Conservation (phyloP, 78 protist genomes). For the Dictyostelium capitatum region DNA sequence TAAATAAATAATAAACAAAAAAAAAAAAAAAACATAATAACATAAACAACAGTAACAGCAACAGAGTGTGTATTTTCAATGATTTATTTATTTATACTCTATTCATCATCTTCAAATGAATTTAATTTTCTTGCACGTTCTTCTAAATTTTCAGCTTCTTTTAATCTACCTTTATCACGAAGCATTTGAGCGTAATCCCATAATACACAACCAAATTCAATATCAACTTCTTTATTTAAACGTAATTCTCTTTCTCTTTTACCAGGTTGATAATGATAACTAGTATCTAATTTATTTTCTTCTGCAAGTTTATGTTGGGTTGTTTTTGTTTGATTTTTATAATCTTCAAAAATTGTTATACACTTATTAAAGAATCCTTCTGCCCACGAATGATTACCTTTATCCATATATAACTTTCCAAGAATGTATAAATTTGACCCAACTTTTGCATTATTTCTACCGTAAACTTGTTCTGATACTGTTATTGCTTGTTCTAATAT, state of each 20-base stretch:
- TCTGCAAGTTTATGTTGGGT: neutral
- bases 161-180: slow-evolving; percentile 41
- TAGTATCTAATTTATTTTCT: neutral
- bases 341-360: slow-evolving; percentile 66
- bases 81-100: neutral
- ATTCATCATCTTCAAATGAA: slow-evolving; percentile 49
- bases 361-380: slow-evolving; percentile 78
- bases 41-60: neutral
- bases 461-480: slow-evolving; percentile 7
- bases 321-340: slow-evolving; percentile 11
- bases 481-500: neutral
- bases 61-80: too few species aligned
- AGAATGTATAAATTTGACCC: slow-evolving; percentile 38
- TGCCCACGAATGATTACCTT: slow-evolving; percentile 25
- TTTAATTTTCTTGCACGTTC: slow-evolving; percentile 62
- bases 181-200: slow-evolving; percentile 81
- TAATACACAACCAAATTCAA: slow-evolving; percentile 72
- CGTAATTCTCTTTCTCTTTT: slow-evolving; percentile 69
- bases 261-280: slow-evolving; percentile 13
- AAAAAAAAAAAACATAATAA: neutral
- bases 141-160: slow-evolving; percentile 63
- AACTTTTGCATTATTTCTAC: slow-evolving; percentile 57
- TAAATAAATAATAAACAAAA: neutral
- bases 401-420: slow-evolving; percentile 35
- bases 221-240: slow-evolving; percentile 59